A percentile compares a stretch with the other conserved stretches of the same genome.
Evolutionary conservation across 495 filamentous ascomycete genomes (phyloP).

Genomic region (Eremomyces bilateralis): DNA sequence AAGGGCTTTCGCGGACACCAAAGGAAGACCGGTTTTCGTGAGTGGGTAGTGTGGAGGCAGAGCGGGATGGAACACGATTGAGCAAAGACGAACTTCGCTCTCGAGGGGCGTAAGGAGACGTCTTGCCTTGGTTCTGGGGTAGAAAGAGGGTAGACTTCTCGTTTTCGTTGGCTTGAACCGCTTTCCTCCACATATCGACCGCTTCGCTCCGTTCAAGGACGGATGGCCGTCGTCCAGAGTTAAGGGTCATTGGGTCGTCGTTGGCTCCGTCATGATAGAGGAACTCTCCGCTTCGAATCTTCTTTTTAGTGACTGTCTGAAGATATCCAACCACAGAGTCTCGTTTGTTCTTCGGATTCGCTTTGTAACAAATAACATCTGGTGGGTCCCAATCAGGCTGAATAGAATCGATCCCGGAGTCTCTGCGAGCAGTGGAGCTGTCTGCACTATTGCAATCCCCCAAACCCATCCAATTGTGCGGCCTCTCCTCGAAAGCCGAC

Average conservation of each 20-base stretch:
- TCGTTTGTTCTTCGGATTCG: not conserved
- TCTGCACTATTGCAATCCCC: too few relatives aligned
- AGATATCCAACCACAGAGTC: not conserved
- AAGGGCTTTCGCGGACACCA: not conserved
- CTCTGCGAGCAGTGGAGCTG: too few relatives aligned
- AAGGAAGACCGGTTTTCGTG: not conserved
- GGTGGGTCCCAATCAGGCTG: not conserved
- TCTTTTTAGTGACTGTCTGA: not conserved
- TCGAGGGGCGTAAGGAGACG: conserved; percentile 6
- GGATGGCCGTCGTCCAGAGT: not conserved
- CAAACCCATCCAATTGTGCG: too few relatives aligned
- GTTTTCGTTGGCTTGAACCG: conserved; percentile 10
- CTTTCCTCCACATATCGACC: conserved; percentile 1
- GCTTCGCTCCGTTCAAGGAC: conserved; percentile 6
- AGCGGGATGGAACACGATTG: not conserved
- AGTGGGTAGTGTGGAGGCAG: not conserved
- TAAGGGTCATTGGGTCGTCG: conserved; percentile 1
- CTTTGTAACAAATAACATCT: conserved; percentile 2
- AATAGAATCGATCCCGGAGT: too few relatives aligned
- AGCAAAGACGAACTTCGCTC: conserved; percentile 6
- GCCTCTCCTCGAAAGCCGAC: too few relatives aligned
- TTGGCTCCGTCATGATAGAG: not conserved
- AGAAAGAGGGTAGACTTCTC: conserved; percentile 10
- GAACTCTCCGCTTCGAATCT: not conserved
- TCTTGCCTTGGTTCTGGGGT: conserved; percentile 5